A percentile compares a stretch with the other conserved stretches of the same genome.
Evolutionary conservation across 306 rosid genomes (phyloP).

Genomic region (Neltuma alba): DNA sequence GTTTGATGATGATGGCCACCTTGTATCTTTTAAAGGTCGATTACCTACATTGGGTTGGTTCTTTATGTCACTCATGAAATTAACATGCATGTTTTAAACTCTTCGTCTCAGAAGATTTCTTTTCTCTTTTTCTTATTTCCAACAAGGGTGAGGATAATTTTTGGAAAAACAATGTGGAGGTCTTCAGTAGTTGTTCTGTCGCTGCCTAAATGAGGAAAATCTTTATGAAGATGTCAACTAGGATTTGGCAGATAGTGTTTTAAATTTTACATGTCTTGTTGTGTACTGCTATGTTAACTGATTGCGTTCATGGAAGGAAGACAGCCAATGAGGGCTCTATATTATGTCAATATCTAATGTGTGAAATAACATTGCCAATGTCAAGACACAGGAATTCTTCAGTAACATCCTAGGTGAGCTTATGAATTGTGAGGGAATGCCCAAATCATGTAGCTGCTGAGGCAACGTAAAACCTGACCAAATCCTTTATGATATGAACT

Average conservation of each 20-base stretch:
- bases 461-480: background rate
- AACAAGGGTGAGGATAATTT: background rate
- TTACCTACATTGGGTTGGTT: background rate
- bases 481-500: too few species aligned
- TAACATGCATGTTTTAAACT: too few species aligned
- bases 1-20: conserved; percentile 62
- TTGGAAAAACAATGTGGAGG: background rate
- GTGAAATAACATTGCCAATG: background rate
- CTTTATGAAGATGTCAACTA: background rate
- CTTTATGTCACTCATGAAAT: too few species aligned
- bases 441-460: background rate
- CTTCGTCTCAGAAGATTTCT: too few species aligned
- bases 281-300: background rate
- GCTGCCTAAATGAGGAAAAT: background rate
- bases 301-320: too few species aligned
- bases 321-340: too few species aligned
- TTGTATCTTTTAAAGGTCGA: conserved; percentile 81
- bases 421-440: background rate
- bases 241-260: background rate
- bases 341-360: background rate
- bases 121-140: too few species aligned
- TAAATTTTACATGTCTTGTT: background rate
- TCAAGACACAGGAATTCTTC: background rate
- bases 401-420: background rate
- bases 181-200: background rate